Evolutionary conservation across 352 stramenopile genomes (phyloP), one percentile per base, ranked within the genome.

Genomic region (Plasmopara muralis): DNA sequence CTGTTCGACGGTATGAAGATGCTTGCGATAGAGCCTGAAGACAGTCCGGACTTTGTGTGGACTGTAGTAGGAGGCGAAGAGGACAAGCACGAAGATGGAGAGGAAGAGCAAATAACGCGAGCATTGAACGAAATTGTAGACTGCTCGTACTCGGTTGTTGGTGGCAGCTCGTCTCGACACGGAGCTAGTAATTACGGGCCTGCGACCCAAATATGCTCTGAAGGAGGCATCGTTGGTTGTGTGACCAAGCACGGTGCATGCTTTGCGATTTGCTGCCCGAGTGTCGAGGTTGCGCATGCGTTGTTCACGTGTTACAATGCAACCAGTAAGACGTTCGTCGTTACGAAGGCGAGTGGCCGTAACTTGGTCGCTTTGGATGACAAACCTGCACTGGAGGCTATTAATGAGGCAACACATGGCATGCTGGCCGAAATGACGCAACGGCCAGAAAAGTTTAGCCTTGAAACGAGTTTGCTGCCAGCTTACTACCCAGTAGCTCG

Each of bases 221-320:
- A 89, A 64, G 78, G 76, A 16, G 74, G 63, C 25, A 72, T 66
- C 5, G 57, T 75, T 8, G 74, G 70, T 14, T 84, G 73, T 50
- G 78, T 91, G 34, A 89, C 78, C 18, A 79, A 72, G 9, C 70
- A 85, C 39, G 81, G 83, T 8, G 65, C 77, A 25, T 82, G 78
- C 53, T 85, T 91, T 53, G 83, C 81, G 0, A 72, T 93, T 48
- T 93, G 83, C 57, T 76, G 70, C 37, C 83, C 83, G 6, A 90
- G 78, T 51, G 80, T 93, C 6, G 78, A 90, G 50, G 77, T 93
- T 28, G 64, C 77, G 2, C 72, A 89, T 40, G 77, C 78, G 30
- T 74, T 84, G 47, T 93, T 93, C 62, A 89, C 77, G 43, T 90
- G 83, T 57, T 93, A 91, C 62, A 77, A 89, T 39, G 70, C 75